Percentiles rank a stretch among this genome's conserved stretches.
Conservation (phyloP, 2,329 filamentous ascomycete genomes). For the Stagonosporopsis vannaccii region DNA sequence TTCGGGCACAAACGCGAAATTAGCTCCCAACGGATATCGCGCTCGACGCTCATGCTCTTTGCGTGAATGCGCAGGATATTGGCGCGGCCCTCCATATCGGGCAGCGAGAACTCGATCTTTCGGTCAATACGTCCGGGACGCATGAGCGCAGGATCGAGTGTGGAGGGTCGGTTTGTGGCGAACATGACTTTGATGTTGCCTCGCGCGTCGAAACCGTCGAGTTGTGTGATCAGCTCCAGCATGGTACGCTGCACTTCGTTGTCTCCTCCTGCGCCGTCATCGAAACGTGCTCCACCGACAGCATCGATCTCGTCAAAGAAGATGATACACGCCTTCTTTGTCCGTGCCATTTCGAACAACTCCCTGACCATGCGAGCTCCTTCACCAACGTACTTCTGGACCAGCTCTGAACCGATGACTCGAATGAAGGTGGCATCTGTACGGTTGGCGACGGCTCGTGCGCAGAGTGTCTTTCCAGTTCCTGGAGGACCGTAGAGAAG, state of each 20-base stretch:
- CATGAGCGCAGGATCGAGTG: conserved; percentile 96
- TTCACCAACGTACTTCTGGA: conserved; percentile 99
- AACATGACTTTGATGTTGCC: conserved; percentile 99
- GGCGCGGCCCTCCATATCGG: conserved; percentile 94
- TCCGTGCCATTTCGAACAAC: conserved; percentile 98
- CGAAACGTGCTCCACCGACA: conserved; percentile 93
- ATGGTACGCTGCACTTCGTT: conserved; percentile 98
- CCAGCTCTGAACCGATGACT: conserved; percentile 96
- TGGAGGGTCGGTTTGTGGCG: conserved; percentile 94
- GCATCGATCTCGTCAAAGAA: conserved; percentile 99
- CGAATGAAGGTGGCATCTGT: conserved; percentile 99
- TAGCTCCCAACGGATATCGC: conserved; percentile 98
- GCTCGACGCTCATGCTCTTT: conserved; percentile 99
- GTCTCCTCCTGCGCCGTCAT: conserved; percentile 94
- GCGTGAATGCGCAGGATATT: conserved; percentile 98
- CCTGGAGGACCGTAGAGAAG: conserved; percentile 95
- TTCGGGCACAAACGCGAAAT: conserved; percentile 98
- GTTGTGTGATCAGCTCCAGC: conserved; percentile 95
- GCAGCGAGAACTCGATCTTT: conserved; percentile 98
- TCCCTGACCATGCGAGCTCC: conserved; percentile 98
- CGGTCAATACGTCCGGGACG: conserved; percentile 95
- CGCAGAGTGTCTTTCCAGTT: conserved; percentile 99
- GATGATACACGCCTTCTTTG: conserved; percentile 99
- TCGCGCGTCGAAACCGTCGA: conserved; percentile 94
- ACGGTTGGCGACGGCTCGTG: conserved; percentile 94